Percentiles rank a stretch among this genome's conserved stretches.
These are phyloP conservation scores for Raffaelea albimanens DNA, from an alignment of 2,329 filamentous ascomycete genomes.

Conservation along the genomic window DNA sequence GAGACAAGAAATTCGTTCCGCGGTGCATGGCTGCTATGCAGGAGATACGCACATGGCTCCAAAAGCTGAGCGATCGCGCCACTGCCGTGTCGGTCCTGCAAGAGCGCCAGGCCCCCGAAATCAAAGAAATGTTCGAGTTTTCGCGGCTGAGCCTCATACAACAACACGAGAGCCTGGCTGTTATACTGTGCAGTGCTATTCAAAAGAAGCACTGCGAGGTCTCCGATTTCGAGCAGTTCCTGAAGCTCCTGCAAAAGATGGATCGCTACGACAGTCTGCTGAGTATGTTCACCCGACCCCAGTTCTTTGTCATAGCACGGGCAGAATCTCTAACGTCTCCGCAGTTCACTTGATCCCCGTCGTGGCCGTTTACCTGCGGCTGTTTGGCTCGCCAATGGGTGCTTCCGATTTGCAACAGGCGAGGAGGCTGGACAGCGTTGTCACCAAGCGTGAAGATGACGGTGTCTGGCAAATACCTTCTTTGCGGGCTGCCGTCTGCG, in stretches of 20 bases:
- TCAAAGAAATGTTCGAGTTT: slow-evolving; percentile 69
- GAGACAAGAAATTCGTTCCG: slow-evolving; percentile 54
- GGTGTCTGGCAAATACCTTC: slow-evolving; percentile 63
- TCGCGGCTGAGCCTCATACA: slow-evolving; percentile 71
- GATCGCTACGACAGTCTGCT: slow-evolving; percentile 67
- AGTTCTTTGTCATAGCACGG: not conserved
- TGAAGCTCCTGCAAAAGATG: slow-evolving; percentile 57
- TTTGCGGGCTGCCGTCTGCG: slow-evolving; percentile 67
- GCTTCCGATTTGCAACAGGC: slow-evolving; percentile 58
- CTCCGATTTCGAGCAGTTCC: slow-evolving; percentile 64
- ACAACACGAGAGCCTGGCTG: slow-evolving; percentile 80
- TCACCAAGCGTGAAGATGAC: slow-evolving; percentile 58
- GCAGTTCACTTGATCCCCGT: slow-evolving; percentile 75
- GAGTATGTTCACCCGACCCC: slow-evolving; percentile 23
- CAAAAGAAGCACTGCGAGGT: slow-evolving; percentile 62
- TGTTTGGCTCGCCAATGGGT: slow-evolving; percentile 70
- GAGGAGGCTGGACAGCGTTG: slow-evolving; percentile 56
- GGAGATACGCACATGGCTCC: slow-evolving; percentile 67
- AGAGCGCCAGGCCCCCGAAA: slow-evolving; percentile 48
- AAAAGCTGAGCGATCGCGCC: slow-evolving; percentile 64
- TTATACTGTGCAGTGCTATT: slow-evolving; percentile 71
- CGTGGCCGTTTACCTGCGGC: slow-evolving; percentile 65
- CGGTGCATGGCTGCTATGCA: slow-evolving; percentile 70
- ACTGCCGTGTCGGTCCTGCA: slow-evolving; percentile 69
- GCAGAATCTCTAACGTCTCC: slow-evolving; percentile 5